These are phyloP conservation scores for Brettanomyces naardenensis DNA, from an alignment of 805 yeast genomes.

Conservation along the genomic window DNA sequence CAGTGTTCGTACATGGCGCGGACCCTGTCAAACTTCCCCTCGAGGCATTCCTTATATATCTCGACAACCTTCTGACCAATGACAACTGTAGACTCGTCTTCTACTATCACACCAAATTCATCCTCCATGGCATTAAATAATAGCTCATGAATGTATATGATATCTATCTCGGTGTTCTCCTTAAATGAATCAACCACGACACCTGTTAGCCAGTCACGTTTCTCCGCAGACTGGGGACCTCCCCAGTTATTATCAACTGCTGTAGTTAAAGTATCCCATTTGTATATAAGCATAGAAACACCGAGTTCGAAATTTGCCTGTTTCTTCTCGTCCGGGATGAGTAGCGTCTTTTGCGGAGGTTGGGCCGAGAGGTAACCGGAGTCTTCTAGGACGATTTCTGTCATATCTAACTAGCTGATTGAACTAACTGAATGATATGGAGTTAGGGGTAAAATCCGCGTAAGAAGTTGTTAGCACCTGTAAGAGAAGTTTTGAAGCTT, in stretches of 20 bases:
- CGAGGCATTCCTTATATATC: constrained; percentile 56
- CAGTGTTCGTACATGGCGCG: constrained; percentile 55
- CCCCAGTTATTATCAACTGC: constrained; percentile 97
- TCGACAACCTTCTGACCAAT: constrained; percentile 62
- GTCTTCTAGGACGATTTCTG: constrained; percentile 24
- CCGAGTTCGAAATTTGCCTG: constrained; percentile 90
- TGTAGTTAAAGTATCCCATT: constrained; percentile 80
- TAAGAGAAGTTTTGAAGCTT: no score
- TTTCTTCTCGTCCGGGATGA: constrained; percentile 44
- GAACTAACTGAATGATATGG: no score
- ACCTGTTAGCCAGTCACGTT: constrained; percentile 92
- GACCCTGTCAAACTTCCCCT: constrained; percentile 43
- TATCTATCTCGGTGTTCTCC: constrained; percentile 57
- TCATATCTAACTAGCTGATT: no score
- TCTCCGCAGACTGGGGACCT: constrained; percentile 83
- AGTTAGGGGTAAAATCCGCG: no score
- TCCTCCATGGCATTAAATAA: constrained; percentile 86
- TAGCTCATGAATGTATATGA: constrained; percentile 76
- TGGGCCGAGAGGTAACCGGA: constrained; percentile 26
- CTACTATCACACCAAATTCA: constrained; percentile 84
- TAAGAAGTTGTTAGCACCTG: no score
- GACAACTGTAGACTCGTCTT: constrained; percentile 78
- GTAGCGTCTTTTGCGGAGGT: constrained; percentile 15
- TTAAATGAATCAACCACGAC: constrained; percentile 71
- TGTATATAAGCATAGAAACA: constrained; percentile 81